Conservation (phyloP, 2,329 filamentous ascomycete species). For the Sphaerulina populicola region DNA sequence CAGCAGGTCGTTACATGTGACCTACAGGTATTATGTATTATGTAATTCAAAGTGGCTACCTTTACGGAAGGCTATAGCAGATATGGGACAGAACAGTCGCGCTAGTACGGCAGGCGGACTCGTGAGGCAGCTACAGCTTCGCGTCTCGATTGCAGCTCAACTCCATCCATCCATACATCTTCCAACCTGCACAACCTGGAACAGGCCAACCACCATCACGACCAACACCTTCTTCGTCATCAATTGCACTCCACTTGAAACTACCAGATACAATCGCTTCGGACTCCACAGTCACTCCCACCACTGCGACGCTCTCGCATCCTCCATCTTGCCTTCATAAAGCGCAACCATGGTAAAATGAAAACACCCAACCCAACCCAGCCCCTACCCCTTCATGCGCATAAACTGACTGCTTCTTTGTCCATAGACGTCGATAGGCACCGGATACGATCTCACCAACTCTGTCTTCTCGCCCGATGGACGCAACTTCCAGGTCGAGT, state of each 20-base stretch:
- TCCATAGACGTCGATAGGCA: slow-evolving; percentile 91
- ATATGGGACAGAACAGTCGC: not conserved
- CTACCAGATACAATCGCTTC: not conserved
- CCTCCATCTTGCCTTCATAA: slow-evolving; percentile 3
- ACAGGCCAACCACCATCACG: not conserved
- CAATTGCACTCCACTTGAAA: not conserved
- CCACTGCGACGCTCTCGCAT: slow-evolving; percentile 3
- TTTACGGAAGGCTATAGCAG: not conserved
- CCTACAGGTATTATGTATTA: too few species aligned
- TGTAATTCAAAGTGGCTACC: too few species aligned
- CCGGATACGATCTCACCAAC: slow-evolving; percentile 98
- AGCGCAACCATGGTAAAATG: slow-evolving; percentile 27
- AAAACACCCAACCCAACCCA: not conserved
- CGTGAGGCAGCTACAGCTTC: slow-evolving; percentile 6
- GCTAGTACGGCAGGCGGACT: slow-evolving; percentile 2
- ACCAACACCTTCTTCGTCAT: not conserved
- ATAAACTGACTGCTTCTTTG: not conserved
- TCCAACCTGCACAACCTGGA: not conserved
- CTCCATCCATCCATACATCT: slow-evolving; percentile 1
- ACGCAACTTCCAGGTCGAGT: slow-evolving; percentile 97
- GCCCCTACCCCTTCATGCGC: slow-evolving; percentile 2
- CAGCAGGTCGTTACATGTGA: too few species aligned
- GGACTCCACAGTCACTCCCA: not conserved
- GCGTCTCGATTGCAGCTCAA: slow-evolving; percentile 2
- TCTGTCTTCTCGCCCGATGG: slow-evolving; percentile 99